These are phyloP conservation scores for Backusella luteola DNA, from an alignment of 192 early-diverging fungal species.

Conservation along the genomic window DNA sequence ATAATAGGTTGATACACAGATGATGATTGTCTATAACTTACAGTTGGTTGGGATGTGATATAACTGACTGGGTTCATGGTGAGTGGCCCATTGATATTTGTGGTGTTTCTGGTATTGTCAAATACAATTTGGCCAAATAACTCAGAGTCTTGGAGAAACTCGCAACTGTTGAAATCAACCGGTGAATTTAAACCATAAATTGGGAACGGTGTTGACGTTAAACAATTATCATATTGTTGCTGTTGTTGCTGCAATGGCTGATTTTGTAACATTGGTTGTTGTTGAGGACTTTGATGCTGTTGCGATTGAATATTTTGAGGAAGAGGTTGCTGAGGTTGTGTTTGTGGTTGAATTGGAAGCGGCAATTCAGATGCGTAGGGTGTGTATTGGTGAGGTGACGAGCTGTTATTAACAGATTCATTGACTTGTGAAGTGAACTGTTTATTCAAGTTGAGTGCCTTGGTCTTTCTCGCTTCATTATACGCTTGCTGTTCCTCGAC, in stretches of 20 bases:
- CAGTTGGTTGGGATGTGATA: neutral
- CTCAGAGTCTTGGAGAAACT: conserved; percentile 23
- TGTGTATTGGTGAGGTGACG: neutral
- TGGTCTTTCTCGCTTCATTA: neutral
- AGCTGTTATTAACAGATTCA: neutral
- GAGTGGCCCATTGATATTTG: neutral
- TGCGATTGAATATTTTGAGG: neutral
- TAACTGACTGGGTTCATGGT: neutral
- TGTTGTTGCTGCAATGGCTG: neutral
- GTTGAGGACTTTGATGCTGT: neutral
- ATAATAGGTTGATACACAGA: neutral
- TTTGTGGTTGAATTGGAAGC: neutral
- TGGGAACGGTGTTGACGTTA: neutral
- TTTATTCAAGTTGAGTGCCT: neutral
- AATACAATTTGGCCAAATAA: conserved; percentile 34
- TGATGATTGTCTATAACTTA: conserved; percentile 3
- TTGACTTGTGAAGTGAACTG: neutral
- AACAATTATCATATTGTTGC: neutral
- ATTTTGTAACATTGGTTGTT: neutral
- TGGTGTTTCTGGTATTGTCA: conserved; percentile 11
- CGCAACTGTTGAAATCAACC: conserved; percentile 28
- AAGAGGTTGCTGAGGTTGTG: neutral
- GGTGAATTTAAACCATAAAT: neutral
- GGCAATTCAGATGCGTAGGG: neutral
- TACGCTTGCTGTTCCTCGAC: neutral